Evolutionary conservation across 78 protist genomes (phyloP).

Genomic region (Protostelium mycophagum): DNA sequence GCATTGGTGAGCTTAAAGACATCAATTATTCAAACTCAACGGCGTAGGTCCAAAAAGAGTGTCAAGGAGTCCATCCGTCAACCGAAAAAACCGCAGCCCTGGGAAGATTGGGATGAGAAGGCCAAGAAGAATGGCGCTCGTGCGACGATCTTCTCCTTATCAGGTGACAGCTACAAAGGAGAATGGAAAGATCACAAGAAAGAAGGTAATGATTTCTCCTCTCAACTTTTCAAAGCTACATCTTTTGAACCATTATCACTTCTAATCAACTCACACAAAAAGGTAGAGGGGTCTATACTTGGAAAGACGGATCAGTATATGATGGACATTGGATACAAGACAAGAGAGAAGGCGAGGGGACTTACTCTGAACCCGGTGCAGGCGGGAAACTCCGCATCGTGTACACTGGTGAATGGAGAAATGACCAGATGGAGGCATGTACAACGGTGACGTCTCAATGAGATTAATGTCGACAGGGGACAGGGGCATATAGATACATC

Average conservation of each 20-base stretch:
- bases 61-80: neutral
- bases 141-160: neutral
- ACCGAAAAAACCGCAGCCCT: neutral
- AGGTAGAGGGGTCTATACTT: neutral
- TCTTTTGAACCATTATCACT: too few species aligned
- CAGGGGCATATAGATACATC: neutral
- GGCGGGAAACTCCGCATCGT: neutral
- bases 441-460: too few species aligned
- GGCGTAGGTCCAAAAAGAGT: neutral
- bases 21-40: neutral
- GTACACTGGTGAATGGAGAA: neutral
- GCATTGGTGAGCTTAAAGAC: neutral
- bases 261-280: too few species aligned
- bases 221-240: too few species aligned
- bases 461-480: neutral
- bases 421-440: neutral
- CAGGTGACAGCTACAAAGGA: neutral
- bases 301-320: neutral
- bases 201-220: neutral
- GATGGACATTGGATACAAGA: neutral
- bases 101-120: neutral
- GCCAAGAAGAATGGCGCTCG: neutral
- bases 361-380: neutral
- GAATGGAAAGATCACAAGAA: neutral
- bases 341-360: neutral